Evolutionary conservation across 2,329 filamentous ascomycete species (phyloP).

Genomic region (Fusarium concolor): DNA sequence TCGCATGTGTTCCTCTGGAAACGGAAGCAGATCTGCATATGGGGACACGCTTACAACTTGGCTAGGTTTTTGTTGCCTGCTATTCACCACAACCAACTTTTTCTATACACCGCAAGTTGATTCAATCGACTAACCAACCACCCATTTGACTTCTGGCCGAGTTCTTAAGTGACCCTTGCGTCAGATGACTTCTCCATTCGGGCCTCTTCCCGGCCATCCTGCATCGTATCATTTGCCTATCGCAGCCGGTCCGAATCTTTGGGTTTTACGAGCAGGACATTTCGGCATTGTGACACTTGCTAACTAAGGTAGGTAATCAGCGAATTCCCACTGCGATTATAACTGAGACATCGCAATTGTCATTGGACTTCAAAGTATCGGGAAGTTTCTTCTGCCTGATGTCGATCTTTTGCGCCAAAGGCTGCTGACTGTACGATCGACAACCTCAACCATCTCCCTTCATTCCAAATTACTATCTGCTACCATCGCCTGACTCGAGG

Average conservation of each 20-base stretch:
- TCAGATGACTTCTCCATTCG: slow-evolving; percentile 12
- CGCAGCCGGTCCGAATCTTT: neutral
- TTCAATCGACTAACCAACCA: neutral
- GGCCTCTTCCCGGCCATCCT: slow-evolving; percentile 13
- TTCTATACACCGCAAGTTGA: slow-evolving; percentile 30
- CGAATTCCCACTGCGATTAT: neutral
- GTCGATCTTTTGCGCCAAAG: neutral
- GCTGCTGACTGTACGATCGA: slow-evolving; percentile 22
- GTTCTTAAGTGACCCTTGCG: neutral
- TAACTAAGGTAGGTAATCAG: neutral
- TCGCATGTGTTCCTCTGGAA: slow-evolving; percentile 16
- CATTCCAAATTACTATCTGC: neutral
- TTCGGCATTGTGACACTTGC: slow-evolving; percentile 1
- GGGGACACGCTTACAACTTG: slow-evolving; percentile 15
- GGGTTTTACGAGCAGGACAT: neutral
- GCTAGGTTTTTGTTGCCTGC: neutral
- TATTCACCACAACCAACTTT: slow-evolving; percentile 1
- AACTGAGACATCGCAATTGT: neutral
- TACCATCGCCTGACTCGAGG: neutral
- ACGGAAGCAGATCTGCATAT: slow-evolving; percentile 36
- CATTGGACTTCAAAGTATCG: neutral
- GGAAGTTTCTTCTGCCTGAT: slow-evolving; percentile 4
- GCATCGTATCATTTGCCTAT: slow-evolving; percentile 10
- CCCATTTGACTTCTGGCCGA: neutral
- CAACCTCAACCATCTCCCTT: neutral